Evolutionary conservation across 2,329 filamentous ascomycete species (phyloP).

Genomic region (Aspergillus sp.): DNA sequence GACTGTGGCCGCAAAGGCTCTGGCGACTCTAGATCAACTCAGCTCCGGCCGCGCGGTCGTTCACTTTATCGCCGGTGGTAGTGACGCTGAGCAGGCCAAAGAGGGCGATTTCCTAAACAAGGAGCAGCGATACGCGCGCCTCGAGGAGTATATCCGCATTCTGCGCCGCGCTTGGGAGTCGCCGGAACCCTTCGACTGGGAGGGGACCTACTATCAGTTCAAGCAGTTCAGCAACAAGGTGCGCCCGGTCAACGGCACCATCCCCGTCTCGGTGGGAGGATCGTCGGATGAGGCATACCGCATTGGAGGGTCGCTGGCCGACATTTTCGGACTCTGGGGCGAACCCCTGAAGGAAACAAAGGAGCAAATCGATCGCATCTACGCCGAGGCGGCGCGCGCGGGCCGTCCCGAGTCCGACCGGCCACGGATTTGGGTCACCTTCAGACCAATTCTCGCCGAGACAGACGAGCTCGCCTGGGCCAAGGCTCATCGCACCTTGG

Average conservation of each 20-base stretch:
- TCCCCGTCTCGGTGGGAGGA: conserved; percentile 60
- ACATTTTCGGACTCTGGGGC: conserved; percentile 65
- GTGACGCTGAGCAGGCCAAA: conserved; percentile 58
- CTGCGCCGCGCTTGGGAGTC: conserved; percentile 60
- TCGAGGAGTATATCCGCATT: conserved; percentile 64
- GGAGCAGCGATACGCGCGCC: conserved; percentile 56
- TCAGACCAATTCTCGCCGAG: conserved; percentile 61
- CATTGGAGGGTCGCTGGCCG: conserved; percentile 57
- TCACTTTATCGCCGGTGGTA: conserved; percentile 64
- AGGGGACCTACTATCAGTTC: conserved; percentile 60
- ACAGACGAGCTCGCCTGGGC: conserved; percentile 63
- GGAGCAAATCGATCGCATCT: conserved; percentile 62
- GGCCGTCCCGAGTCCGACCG: conserved; percentile 54
- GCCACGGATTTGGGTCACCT: conserved; percentile 64
- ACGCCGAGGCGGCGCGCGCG: conserved; percentile 58
- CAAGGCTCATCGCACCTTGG: conserved; percentile 59
- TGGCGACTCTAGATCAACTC: conserved; percentile 62
- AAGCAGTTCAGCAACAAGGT: conserved; percentile 58
- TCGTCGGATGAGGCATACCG: conserved; percentile 61
- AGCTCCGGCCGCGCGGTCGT: conserved; percentile 59
- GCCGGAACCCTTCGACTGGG: conserved; percentile 60
- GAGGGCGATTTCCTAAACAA: conserved; percentile 62
- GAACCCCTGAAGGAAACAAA: conserved; percentile 64
- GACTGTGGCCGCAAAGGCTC: conserved; percentile 61
- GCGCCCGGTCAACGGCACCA: conserved; percentile 53